Base-by-base conservation (phyloP, 371 early-diverging fungal species). In the Syncephalastrum racemosum region DNA sequence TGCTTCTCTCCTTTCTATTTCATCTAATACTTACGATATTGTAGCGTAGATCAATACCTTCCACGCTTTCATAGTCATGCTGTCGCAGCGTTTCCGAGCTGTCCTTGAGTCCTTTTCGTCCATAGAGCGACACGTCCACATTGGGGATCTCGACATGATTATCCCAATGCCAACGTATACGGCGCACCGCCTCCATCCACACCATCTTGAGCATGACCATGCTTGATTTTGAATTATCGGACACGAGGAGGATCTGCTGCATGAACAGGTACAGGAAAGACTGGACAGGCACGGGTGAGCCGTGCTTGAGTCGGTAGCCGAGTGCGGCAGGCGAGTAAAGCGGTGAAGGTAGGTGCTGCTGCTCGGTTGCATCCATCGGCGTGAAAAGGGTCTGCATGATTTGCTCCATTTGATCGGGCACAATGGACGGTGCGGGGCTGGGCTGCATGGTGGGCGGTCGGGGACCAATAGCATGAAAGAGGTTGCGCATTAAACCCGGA, bases 21-120 rank as follows among this genome's bases (percentile, higher is more conserved):
- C 36, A 31, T 31, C 10, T 31, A 8, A 8, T 12, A 56, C 67
- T 71, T 69, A 75, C 79, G 23, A 94, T 67, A 50, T 80, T 84
- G 55, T 81, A 89, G 10, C 87, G 68, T 48, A 93, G 66, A 58
- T 93, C 93, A 13, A 94, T 83, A 1, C 79, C 82, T 23, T 76
- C 68, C 4, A 63, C 67, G 19, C 65, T 67, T 23, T 56, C 54
- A 19, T 56, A 16, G n/a, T 39, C 53, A 1, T 51, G 53, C 10
- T 41, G 36, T 12, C 15, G 62, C 20, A 64, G 52, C 6, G 54
- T 60, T 20, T 43, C 54, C 41, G 25, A 48, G 46, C 49, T 67
- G 24, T 53, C 56, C 4, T 57, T 24, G 50, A 57, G 25, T 36
- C 50, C 59, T 15, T n/a, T n/a, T n/a, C 15, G 47, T 18, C 42